Conservation (phyloP, 2,329 filamentous ascomycete species). For the Corinectria fuckeliana region DNA sequence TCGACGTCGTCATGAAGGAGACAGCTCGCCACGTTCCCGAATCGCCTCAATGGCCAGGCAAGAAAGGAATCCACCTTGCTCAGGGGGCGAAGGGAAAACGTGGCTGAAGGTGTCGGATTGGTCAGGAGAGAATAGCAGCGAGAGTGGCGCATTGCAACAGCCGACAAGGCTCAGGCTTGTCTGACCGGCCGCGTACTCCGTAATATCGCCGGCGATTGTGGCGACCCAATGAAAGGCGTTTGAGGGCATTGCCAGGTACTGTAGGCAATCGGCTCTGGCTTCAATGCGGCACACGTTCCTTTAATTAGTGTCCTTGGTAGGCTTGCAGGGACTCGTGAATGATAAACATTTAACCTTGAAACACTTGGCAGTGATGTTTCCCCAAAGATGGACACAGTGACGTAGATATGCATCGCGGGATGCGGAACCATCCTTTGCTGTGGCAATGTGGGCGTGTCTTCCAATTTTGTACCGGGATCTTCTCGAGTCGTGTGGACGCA, state of each 20-base stretch:
- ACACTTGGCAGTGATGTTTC: background rate
- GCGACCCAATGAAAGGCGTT: background rate
- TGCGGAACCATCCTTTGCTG: background rate
- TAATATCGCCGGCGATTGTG: slow-evolving; percentile 4
- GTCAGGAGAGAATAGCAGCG: background rate
- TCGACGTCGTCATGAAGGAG: no score
- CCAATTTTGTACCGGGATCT: background rate
- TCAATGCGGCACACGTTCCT: background rate
- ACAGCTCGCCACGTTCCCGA: background rate
- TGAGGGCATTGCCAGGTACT: background rate
- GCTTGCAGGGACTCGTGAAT: background rate
- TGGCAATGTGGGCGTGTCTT: no score
- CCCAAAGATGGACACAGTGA: background rate
- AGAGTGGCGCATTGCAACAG: background rate
- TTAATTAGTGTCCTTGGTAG: background rate
- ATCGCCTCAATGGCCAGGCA: background rate
- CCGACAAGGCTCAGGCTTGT: background rate
- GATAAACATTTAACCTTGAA: no score
- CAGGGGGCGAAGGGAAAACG: background rate
- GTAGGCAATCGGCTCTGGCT: background rate
- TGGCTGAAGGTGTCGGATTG: background rate
- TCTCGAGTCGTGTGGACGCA: background rate
- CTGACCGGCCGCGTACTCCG: background rate
- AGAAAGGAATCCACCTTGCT: background rate
- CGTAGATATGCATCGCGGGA: background rate